Conservation (phyloP, 2,329 filamentous ascomycete genomes). For the Calcarisporium arbuscula region DNA sequence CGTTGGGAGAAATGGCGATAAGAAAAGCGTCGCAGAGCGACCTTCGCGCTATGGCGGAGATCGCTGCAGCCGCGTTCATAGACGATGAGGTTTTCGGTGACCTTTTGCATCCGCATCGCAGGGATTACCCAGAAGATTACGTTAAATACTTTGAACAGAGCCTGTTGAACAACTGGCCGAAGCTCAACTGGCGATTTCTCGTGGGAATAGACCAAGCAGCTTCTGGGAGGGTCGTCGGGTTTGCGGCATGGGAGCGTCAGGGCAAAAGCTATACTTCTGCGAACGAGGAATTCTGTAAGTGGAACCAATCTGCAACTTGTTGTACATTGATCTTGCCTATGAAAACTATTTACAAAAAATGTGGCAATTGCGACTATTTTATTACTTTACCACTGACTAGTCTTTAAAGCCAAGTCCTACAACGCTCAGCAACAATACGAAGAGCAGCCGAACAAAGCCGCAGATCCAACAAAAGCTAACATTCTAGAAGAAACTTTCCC, state of each 20-base stretch:
- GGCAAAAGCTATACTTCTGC: too few species aligned
- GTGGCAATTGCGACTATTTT: too few species aligned
- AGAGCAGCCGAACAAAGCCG: conserved; percentile 5
- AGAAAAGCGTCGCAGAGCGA: conserved; percentile 13
- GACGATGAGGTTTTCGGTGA: conserved; percentile 27
- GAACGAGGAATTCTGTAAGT: too few species aligned
- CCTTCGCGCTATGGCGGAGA: conserved; percentile 20
- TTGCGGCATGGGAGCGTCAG: conserved; percentile 11
- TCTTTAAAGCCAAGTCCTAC: not conserved
- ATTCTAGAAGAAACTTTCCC: conserved; percentile 15
- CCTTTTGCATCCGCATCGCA: conserved; percentile 26
- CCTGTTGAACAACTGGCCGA: conserved; percentile 20
- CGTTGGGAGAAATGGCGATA: too few species aligned
- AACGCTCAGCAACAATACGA: too few species aligned
- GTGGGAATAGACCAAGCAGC: conserved; percentile 18
- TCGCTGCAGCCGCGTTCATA: conserved; percentile 25
- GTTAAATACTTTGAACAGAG: conserved; percentile 23
- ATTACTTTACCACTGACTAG: too few species aligned
- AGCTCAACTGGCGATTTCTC: conserved; percentile 19
- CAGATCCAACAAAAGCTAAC: conserved; percentile 11
- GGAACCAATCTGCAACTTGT: too few species aligned
- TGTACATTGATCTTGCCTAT: too few species aligned
- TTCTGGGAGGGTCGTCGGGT: conserved; percentile 16
- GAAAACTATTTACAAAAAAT: too few species aligned
- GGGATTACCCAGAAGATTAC: conserved; percentile 22